Conservation (phyloP, 495 filamentous ascomycete genomes). For the Penicillium waksmanii region DNA sequence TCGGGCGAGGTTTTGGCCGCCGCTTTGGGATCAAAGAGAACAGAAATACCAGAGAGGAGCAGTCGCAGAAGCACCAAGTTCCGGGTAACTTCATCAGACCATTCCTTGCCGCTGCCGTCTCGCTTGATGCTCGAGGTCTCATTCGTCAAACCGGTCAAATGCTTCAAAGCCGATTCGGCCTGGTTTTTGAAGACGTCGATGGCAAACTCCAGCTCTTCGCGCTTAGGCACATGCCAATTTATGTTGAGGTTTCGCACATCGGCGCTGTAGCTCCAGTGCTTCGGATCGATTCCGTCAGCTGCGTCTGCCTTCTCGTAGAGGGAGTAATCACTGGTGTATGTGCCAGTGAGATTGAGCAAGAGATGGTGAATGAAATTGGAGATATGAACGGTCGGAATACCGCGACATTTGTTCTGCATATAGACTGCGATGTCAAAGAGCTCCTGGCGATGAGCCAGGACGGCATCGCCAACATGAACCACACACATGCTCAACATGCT, state of each 20-base stretch:
- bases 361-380: conserved; percentile 98
- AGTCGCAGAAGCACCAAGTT: conserved; percentile 86
- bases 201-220: conserved; percentile 83
- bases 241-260: conserved; percentile 76
- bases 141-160: conserved; percentile 74
- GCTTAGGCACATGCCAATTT: conserved; percentile 85
- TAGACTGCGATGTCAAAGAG: conserved; percentile 90
- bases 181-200: conserved; percentile 85
- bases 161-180: conserved; percentile 64
- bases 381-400: conserved; percentile 91
- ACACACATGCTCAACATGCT: conserved; percentile 98
- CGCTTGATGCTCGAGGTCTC: conserved; percentile 84
- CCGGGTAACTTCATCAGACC: conserved; percentile 94
- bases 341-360: conserved; percentile 94
- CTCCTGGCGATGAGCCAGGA: conserved; percentile 83
- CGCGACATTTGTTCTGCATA: conserved; percentile 93
- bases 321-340: conserved; percentile 86
- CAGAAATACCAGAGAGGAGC: conserved; percentile 82
- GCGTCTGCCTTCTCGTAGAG: conserved; percentile 75
- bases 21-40: conserved; percentile 80
- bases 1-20: conserved; percentile 51
- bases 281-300: conserved; percentile 58
- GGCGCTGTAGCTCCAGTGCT: conserved; percentile 77
- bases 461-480: conserved; percentile 89
- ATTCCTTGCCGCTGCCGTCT: conserved; percentile 94